Conservation (phyloP, 179 eudicot species). For the Silene noctiflora region DNA sequence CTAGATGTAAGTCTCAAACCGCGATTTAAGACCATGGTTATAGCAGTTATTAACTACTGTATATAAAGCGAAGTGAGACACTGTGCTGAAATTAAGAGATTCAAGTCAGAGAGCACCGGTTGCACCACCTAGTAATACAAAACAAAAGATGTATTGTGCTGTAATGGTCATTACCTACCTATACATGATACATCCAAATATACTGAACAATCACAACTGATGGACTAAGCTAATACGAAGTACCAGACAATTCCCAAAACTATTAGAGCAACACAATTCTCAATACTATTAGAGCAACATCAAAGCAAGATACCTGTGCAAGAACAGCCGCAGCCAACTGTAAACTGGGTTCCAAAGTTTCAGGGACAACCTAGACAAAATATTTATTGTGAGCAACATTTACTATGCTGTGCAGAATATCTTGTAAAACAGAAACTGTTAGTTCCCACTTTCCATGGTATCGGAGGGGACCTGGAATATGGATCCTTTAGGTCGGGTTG, state of each 20-base stretch:
- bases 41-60: not conserved
- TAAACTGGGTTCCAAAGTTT: slow-evolving; percentile 97
- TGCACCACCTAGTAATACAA: too few species aligned
- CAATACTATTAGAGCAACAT: not conserved
- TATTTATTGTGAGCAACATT: not conserved
- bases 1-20: not conserved
- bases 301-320: slow-evolving; percentile 66
- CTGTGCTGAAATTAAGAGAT: too few species aligned
- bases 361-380: slow-evolving; percentile 84
- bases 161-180: not conserved
- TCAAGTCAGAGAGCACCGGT: too few species aligned
- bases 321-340: slow-evolving; percentile 99
- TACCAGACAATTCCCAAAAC: not conserved
- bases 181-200: not conserved
- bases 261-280: slow-evolving; percentile 1
- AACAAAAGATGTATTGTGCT: too few species aligned
- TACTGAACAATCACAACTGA: not conserved
- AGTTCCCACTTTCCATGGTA: not conserved
- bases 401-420: slow-evolving; percentile 2
- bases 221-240: not conserved
- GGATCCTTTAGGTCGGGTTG: not conserved
- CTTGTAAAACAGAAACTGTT: slow-evolving; percentile 3
- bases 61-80: too few species aligned
- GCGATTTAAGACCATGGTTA: not conserved
- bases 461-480: not conserved